Evolutionary conservation across 2,329 filamentous ascomycete genomes (phyloP).

Genomic region (Colletotrichum sp.): DNA sequence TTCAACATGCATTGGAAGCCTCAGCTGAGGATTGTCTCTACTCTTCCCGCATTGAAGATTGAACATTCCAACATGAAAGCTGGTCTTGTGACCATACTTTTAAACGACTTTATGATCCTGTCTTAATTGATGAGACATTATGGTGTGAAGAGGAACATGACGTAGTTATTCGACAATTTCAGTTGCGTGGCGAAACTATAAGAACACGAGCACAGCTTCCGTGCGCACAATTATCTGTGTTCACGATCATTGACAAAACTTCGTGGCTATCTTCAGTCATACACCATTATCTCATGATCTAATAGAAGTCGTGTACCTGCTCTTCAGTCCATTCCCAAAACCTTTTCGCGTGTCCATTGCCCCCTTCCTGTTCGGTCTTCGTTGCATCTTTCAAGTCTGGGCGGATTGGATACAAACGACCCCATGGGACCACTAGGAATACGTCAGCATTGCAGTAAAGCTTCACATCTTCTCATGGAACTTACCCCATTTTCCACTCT

Average conservation of each 20-base stretch:
- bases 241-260: neutral
- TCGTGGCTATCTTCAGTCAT: neutral
- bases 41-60: neutral
- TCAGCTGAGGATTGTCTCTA: neutral
- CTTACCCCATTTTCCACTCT: neutral
- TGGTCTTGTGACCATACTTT: neutral
- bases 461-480: fast-evolving
- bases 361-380: neutral
- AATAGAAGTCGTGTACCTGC: neutral
- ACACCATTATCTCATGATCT: neutral
- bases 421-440: conserved; percentile 47
- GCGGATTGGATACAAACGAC: conserved; percentile 40
- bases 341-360: neutral
- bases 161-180: neutral
- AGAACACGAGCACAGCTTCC: neutral
- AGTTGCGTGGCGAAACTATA: fast-evolving
- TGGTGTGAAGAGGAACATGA: fast-evolving
- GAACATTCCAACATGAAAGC: fast-evolving
- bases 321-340: neutral
- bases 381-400: neutral
- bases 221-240: fast-evolving
- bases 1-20: neutral
- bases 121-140: neutral
- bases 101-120: neutral
- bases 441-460: conserved; percentile 26